Evolutionary conservation across 441 rosid genomes (phyloP).

Genomic region (Erodium trifolium): DNA sequence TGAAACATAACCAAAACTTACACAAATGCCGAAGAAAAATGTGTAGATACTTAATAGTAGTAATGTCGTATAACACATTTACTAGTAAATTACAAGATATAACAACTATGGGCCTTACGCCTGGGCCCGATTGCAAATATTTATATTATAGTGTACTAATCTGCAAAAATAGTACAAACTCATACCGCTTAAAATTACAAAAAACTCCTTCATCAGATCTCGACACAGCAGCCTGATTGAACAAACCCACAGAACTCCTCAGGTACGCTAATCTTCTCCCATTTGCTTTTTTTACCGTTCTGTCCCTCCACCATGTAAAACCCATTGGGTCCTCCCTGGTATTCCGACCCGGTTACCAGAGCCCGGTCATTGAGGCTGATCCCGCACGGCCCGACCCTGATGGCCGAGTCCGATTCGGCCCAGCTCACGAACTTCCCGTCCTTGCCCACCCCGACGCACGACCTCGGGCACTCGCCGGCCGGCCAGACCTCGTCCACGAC

Average conservation of each 20-base stretch:
- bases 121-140: too few relatives aligned
- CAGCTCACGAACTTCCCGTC: conserved; percentile 25
- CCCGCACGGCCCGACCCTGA: conserved; percentile 27
- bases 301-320: conserved; percentile 22
- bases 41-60: too few relatives aligned
- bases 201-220: conserved; percentile 21
- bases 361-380: conserved; percentile 18
- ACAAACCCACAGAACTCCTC: conserved; percentile 36
- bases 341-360: conserved; percentile 35
- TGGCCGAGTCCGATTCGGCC: conserved; percentile 23
- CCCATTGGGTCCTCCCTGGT: conserved; percentile 35
- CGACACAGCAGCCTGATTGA: conserved; percentile 44
- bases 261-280: conserved; percentile 26
- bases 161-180: too few relatives aligned
- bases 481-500: conserved; percentile 31
- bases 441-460: conserved; percentile 24
- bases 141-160: too few relatives aligned
- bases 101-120: too few relatives aligned
- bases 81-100: too few relatives aligned
- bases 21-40: too few relatives aligned
- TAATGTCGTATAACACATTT: too few relatives aligned
- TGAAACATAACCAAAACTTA: too few relatives aligned
- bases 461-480: conserved; percentile 36
- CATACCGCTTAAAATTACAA: too few relatives aligned
- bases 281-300: conserved; percentile 20